Base-by-base conservation (phyloP, 108 stramenopile species). In the Schizochytrium sp. region DNA sequence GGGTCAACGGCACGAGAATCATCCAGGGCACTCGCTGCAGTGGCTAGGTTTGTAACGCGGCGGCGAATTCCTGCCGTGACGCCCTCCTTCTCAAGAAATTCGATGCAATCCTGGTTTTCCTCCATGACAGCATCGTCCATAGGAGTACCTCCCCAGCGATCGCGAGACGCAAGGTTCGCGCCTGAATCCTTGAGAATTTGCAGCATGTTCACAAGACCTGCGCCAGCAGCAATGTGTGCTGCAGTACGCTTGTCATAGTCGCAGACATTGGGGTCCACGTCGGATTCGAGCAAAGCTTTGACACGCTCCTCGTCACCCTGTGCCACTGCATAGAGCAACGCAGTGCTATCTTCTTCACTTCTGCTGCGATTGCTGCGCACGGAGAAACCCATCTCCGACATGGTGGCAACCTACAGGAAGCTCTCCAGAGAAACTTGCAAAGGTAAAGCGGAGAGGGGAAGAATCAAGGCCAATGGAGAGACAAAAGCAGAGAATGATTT, bases 221-320 rank as follows among this genome's bases (percentile, higher is more conserved):
- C 96, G 2, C 94, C 93, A 3, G 95, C 94, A 3, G 96, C 97
- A 60, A 98, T 61, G 88, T 98, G 98, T 87, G 97, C 61, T 7
- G 97, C 95, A 46, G 98, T 97, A 50, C 97, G 93, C 59, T 92
- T 94, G 90, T 97, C 97, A 87, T 96, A 96, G 91, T 97, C 97
- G 2, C 95, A 93, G n/a, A 92, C 92, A 87, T 96, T 94, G 1
- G 96, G 92, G 64, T 95, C 94, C 12, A 95, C 89, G 13, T 93
- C 93, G 12, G 90, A 72, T 57, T 87, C 89, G 41, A 92, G 40
- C 50, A 93, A 88, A 40, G n/a, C 44, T 57, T 55, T 55, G 28
- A 87, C 53, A 38, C n/a, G 38, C 61, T 15, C 47, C 55, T 10
- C 17, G 56, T 90, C 90, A 28, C 47, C 46, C 15, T 45, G 10